Percentiles rank a stretch among this genome's conserved stretches.
phyloP scores from a whole-genome alignment of 805 yeast genomes.

The Groenewaldozyma salmanticensis region DNA sequence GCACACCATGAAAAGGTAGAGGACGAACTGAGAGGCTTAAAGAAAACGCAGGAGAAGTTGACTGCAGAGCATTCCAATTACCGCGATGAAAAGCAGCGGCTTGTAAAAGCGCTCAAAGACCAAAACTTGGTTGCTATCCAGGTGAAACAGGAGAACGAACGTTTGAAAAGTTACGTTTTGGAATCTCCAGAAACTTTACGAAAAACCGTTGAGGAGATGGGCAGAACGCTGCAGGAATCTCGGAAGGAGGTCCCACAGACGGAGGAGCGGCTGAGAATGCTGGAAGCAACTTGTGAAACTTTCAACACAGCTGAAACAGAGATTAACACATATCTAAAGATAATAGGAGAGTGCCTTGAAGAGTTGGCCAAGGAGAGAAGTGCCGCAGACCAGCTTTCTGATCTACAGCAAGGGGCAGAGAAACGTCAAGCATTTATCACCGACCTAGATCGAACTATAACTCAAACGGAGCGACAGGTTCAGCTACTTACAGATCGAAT shows the following conservation, averaged over 20 bases:
- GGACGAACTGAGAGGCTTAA: constrained; percentile 49
- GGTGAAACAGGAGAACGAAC: constrained; percentile 47
- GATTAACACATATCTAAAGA: constrained; percentile 32
- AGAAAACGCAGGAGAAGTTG: constrained; percentile 51
- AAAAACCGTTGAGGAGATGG: constrained; percentile 44
- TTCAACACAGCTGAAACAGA: constrained; percentile 44
- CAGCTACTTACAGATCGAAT: constrained; percentile 40
- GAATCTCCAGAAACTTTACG: constrained; percentile 50
- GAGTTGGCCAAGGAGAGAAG: constrained; percentile 38
- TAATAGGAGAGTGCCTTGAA: constrained; percentile 41
- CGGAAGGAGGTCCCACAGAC: constrained; percentile 31
- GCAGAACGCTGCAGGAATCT: constrained; percentile 34
- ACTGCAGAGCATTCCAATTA: constrained; percentile 54
- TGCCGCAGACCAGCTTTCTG: constrained; percentile 29
- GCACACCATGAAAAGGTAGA: constrained; percentile 49
- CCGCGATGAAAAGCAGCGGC: constrained; percentile 48
- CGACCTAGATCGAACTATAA: constrained; percentile 35
- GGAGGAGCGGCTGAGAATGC: constrained; percentile 41
- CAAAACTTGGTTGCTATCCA: constrained; percentile 48
- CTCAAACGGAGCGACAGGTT: constrained; percentile 43
- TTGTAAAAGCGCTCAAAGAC: constrained; percentile 52
- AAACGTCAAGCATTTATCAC: constrained; percentile 30
- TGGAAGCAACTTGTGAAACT: constrained; percentile 47
- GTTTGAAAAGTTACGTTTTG: constrained; percentile 47
- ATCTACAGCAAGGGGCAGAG: constrained; percentile 35